Conservation (phyloP, 768 basidiomycete genomes). For the Russula virescens region DNA sequence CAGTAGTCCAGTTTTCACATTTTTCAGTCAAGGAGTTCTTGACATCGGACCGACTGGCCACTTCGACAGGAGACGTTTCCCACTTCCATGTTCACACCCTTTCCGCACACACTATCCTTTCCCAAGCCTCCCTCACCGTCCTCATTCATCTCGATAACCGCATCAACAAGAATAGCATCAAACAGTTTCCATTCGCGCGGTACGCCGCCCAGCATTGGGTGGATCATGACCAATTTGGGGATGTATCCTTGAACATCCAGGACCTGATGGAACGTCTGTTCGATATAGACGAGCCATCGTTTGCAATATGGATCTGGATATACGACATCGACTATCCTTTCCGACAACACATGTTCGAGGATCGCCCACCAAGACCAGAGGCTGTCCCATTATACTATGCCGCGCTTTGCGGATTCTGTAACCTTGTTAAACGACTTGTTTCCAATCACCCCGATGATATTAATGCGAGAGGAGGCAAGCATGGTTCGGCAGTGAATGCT, state of each 20-base stretch:
- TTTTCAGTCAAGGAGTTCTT: constrained; percentile 20
- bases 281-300: neutral
- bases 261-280: neutral
- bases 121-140: neutral
- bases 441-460: neutral
- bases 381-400: constrained; percentile 6
- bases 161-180: neutral
- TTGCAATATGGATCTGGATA: constrained; percentile 6
- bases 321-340: constrained; percentile 2
- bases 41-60: neutral
- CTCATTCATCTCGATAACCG: neutral
- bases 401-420: neutral
- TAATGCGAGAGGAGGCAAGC: neutral
- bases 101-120: neutral
- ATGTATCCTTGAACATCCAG: neutral
- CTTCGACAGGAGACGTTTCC: neutral
- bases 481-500: neutral
- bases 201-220: constrained; percentile 14
- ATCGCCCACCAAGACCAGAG: neutral
- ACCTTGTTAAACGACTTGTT: neutral
- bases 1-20: constrained; percentile 13
- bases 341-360: neutral
- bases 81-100: neutral
- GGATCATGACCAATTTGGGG: neutral
- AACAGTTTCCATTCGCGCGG: neutral